Evolutionary conservation across 331 rosid species (phyloP).

Genomic region (Saraca asoca): DNA sequence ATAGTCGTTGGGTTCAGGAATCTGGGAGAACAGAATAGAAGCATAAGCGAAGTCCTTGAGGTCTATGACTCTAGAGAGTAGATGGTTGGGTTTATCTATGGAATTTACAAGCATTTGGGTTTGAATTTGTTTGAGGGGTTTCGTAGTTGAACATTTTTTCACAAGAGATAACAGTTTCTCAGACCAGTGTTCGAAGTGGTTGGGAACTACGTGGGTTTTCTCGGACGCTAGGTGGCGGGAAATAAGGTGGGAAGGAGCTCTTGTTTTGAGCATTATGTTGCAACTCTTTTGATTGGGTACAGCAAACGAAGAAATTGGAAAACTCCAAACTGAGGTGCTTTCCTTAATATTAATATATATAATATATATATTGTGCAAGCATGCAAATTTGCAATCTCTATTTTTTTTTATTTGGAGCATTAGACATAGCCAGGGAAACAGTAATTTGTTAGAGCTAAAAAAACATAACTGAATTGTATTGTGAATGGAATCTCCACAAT

Average conservation of each 20-base stretch:
- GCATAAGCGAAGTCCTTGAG: constrained; percentile 62
- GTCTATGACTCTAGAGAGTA: constrained; percentile 58
- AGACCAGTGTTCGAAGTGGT: not conserved
- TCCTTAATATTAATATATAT: too few species aligned
- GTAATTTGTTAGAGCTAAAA: too few species aligned
- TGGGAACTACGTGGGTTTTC: not conserved
- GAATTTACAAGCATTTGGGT: constrained; percentile 67
- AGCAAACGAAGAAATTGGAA: too few species aligned
- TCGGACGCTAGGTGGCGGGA: constrained; percentile 38
- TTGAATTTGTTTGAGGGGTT: constrained; percentile 56
- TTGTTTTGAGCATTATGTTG: constrained; percentile 5
- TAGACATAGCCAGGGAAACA: too few species aligned
- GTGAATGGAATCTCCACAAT: too few species aligned
- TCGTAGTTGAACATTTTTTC: constrained; percentile 52
- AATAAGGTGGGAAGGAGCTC: constrained; percentile 26
- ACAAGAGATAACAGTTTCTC: constrained; percentile 40
- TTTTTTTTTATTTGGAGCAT: too few species aligned
- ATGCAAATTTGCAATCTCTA: too few species aligned
- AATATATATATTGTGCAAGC: too few species aligned
- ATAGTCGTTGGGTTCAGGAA: constrained; percentile 57
- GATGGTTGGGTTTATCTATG: constrained; percentile 59
- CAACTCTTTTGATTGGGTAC: too few species aligned
- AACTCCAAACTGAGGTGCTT: too few species aligned
- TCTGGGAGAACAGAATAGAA: constrained; percentile 49
- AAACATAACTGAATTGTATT: too few species aligned